Conservation (phyloP, 495 filamentous ascomycete genomes). For the Entonaema liquescens region DNA sequence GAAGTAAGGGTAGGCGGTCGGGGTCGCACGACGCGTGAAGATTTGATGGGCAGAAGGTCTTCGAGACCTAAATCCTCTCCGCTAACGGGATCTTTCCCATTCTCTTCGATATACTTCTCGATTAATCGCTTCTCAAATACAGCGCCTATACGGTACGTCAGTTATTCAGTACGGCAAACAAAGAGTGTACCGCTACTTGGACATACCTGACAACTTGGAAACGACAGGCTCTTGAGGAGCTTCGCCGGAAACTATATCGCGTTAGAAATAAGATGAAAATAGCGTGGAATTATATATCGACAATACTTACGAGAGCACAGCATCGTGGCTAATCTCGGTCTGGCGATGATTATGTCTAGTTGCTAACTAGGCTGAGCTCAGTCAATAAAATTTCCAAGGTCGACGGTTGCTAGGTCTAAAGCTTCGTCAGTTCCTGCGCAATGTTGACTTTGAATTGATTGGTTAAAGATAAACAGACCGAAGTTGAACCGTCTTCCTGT, state of each 20-base stretch:
- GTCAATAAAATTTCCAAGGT: conserved; percentile 27
- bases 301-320: conserved; percentile 43
- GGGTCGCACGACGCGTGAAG: conserved; percentile 80
- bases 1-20: conserved; percentile 95
- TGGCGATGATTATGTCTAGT: conserved; percentile 9
- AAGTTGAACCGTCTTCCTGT: not conserved
- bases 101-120: conserved; percentile 91
- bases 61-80: conserved; percentile 86
- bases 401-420: conserved; percentile 13
- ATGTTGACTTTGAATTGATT: conserved; percentile 37
- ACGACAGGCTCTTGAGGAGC: conserved; percentile 93
- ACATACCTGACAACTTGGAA: conserved; percentile 89
- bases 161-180: conserved; percentile 11
- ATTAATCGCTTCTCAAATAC: conserved; percentile 95
- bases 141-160: conserved; percentile 66
- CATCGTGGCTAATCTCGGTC: conserved; percentile 28
- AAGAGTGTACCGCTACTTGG: not conserved
- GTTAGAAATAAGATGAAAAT: conserved; percentile 20
- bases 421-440: conserved; percentile 21
- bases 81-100: conserved; percentile 93
- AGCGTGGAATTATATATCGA: not conserved
- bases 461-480: conserved; percentile 7
- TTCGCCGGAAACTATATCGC: conserved; percentile 86
- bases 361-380: conserved; percentile 22
- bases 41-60: conserved; percentile 88